Evolutionary conservation across 1,284 basidiomycete species (phyloP).

Genomic region (Fomitopsis betulina): DNA sequence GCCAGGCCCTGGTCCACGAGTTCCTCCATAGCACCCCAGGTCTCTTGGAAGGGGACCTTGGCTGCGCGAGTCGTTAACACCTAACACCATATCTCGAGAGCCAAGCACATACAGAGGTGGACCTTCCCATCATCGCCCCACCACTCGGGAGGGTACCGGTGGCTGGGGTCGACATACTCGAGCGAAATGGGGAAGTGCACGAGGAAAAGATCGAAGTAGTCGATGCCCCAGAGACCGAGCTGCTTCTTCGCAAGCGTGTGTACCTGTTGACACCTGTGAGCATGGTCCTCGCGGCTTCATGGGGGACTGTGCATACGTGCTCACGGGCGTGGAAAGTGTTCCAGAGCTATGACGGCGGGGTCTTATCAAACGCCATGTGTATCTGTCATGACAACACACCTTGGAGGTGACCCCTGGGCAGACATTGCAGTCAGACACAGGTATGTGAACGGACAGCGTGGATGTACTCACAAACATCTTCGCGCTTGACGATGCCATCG

Average conservation of each 20-base stretch:
- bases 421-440: not conserved
- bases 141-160: constrained; percentile 80
- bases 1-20: constrained; percentile 65
- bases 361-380: constrained; percentile 14
- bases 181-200: constrained; percentile 80
- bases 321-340: constrained; percentile 76
- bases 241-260: constrained; percentile 54
- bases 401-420: constrained; percentile 63
- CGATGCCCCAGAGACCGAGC: constrained; percentile 71
- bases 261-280: constrained; percentile 32
- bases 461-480: constrained; percentile 65
- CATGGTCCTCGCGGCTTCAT: not conserved
- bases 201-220: constrained; percentile 75
- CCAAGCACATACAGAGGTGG: constrained; percentile 40
- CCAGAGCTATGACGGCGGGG: constrained; percentile 53
- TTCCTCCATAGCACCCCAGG: constrained; percentile 72
- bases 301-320: constrained; percentile 40
- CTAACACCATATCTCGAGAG: not conserved
- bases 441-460: constrained; percentile 5
- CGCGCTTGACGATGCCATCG: constrained; percentile 69
- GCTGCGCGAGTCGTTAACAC: constrained; percentile 28
- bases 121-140: constrained; percentile 61
- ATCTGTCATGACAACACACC: constrained; percentile 28
- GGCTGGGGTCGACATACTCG: constrained; percentile 69
- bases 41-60: constrained; percentile 69